A percentile compares a stretch with the other conserved stretches of the same genome.
These are phyloP conservation scores for sunflower (Helianthus annuus) DNA, from an alignment of 129 eudicot genomes.

Conservation along the genomic window HanXRQr2.0-SUNRISE NC_035444.2:37088013-37088512, in stretches of 20 bases:
- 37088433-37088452: constrained; percentile 18
- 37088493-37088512: constrained; percentile 21
- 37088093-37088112: too few species aligned
- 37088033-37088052: too few species aligned
- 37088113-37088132: too few species aligned
- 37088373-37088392: constrained; percentile 35
- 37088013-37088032: too few species aligned
- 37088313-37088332: constrained; percentile 34
- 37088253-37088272: constrained; percentile 2
- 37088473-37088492: constrained; percentile 27
- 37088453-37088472: constrained; percentile 58
- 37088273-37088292: background rate
- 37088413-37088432: constrained; percentile 12
- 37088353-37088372: background rate
- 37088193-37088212: too few species aligned
- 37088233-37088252: too few species aligned
- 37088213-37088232: too few species aligned
- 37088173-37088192: too few species aligned
- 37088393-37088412: constrained; percentile 46
- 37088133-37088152: too few species aligned
- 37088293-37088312: constrained; percentile 32
- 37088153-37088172: too few species aligned
- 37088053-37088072: too few species aligned
- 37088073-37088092: too few species aligned
- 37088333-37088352: constrained; percentile 5